Evolutionary conservation across 2,329 filamentous ascomycete genomes (phyloP).

Genomic region (Alternaria sp.): DNA sequence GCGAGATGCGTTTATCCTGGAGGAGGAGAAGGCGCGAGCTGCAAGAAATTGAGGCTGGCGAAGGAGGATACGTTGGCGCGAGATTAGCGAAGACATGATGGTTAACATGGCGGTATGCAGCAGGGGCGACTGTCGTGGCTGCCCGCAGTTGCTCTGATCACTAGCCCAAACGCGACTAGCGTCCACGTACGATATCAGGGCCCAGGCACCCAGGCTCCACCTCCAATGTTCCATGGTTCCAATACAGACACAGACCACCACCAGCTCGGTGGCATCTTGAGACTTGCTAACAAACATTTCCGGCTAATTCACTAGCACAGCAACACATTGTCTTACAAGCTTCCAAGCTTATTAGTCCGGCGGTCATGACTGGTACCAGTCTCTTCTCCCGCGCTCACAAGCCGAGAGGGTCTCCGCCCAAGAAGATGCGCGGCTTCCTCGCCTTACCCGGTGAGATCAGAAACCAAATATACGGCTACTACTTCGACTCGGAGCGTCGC

Average conservation of each 20-base stretch:
- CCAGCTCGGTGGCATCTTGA: neutral
- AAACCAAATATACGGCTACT: constrained; percentile 54
- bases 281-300: neutral
- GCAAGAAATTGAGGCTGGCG: constrained; percentile 8
- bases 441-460: constrained; percentile 59
- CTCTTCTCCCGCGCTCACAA: constrained; percentile 21
- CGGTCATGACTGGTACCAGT: constrained; percentile 2
- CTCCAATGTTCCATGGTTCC: neutral
- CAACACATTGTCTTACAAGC: neutral
- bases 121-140: constrained; percentile 23
- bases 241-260: neutral
- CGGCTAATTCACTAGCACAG: neutral
- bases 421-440: constrained; percentile 38
- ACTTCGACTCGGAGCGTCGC: constrained; percentile 35
- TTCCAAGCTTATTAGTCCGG: neutral
- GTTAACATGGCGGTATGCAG: constrained; percentile 32
- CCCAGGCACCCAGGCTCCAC: constrained; percentile 3
- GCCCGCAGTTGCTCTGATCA: constrained; percentile 25
- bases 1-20: constrained; percentile 32
- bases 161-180: constrained; percentile 6
- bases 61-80: constrained; percentile 17
- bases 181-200: neutral
- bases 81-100: constrained; percentile 41
- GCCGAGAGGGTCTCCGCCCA: constrained; percentile 8
- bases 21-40: constrained; percentile 35